A percentile compares a stretch with the other conserved stretches of the same genome.
phyloP scores from a whole-genome alignment of 108 stramenopile species.

The Fragilariopsis cylindrus region DNA sequence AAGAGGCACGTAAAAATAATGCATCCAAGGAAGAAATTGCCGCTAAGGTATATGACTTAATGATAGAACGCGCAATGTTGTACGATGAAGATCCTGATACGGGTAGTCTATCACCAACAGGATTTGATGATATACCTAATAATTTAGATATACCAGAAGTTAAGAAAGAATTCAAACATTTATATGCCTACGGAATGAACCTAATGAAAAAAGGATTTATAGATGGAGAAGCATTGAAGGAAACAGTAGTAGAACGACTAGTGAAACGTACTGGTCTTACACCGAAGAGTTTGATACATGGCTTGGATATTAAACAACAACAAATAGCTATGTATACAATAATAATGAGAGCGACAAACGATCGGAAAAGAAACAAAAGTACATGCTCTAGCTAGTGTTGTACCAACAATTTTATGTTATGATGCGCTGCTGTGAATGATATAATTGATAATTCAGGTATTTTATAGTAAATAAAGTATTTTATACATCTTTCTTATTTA shows the following conservation, averaged over 20 bases:
- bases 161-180: conserved; percentile 59
- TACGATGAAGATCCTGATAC: conserved; percentile 72
- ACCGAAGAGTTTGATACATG: conserved; percentile 72
- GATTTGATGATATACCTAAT: conserved; percentile 71
- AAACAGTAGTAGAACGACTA: conserved; percentile 55
- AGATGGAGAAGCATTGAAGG: conserved; percentile 49
- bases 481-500: too few relatives aligned
- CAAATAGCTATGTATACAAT: not conserved
- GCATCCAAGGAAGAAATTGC: conserved; percentile 38
- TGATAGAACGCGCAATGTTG: conserved; percentile 77
- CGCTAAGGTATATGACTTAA: conserved; percentile 57
- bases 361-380: not conserved
- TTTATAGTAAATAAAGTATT: too few relatives aligned
- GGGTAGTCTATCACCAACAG: conserved; percentile 58
- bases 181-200: conserved; percentile 72
- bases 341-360: not conserved
- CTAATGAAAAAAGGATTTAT: conserved; percentile 57
- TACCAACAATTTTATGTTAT: too few relatives aligned
- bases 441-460: too few relatives aligned
- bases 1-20: conserved; percentile 41
- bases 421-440: too few relatives aligned
- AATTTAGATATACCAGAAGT: conserved; percentile 74
- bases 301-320: conserved; percentile 49
- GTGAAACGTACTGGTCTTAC: conserved; percentile 66
- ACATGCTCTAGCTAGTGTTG: too few relatives aligned